These are phyloP conservation scores for Saccharomycopsis babjevae DNA, from an alignment of 805 yeast species.

Conservation along the genomic window DNA sequence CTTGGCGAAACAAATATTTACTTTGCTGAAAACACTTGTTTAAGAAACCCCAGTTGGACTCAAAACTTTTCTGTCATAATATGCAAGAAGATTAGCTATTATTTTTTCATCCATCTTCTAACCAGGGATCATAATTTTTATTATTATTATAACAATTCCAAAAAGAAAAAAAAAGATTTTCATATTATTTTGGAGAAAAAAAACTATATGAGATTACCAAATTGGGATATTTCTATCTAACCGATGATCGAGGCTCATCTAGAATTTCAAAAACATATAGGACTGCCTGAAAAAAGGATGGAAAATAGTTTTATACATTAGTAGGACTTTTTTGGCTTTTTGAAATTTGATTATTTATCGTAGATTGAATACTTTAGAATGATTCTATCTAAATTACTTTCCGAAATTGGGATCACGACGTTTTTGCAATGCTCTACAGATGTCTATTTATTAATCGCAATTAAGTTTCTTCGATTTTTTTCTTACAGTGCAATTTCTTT, in stretches of 20 bases:
- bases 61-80: slow-evolving; percentile 22
- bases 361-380: neutral
- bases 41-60: too few relatives aligned
- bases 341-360: neutral
- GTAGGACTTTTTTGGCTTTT: neutral
- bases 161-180: slow-evolving; percentile 21
- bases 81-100: slow-evolving; percentile 23
- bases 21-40: too few relatives aligned
- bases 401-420: neutral
- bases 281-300: too few relatives aligned
- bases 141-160: too few relatives aligned
- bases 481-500: neutral
- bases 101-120: slow-evolving; percentile 28
- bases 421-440: neutral
- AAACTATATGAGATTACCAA: neutral
- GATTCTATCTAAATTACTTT: neutral
- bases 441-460: neutral
- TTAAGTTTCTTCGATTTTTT: neutral
- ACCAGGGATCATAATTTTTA: slow-evolving; percentile 30
- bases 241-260: too few relatives aligned
- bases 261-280: too few relatives aligned
- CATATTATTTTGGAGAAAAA: neutral
- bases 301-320: neutral
- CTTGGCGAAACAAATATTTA: too few relatives aligned
- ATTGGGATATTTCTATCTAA: neutral